Evolutionary conservation across 176 grass and related monocot genomes (phyloP).

Genomic region (Carex kokanica): DNA sequence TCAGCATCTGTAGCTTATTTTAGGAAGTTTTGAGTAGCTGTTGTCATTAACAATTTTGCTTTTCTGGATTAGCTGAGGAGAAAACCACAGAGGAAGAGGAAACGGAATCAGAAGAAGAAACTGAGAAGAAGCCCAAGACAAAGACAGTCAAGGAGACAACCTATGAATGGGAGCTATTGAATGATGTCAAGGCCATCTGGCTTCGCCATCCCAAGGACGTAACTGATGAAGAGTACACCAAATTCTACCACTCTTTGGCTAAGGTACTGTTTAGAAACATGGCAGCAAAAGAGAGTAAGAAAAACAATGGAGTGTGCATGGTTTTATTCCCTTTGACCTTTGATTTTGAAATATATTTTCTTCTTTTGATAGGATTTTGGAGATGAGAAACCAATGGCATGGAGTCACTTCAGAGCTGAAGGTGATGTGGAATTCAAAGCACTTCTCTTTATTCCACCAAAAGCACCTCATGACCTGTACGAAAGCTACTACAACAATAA

Average conservation of each 20-base stretch:
- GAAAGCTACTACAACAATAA: conserved; percentile 95
- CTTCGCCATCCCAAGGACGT: conserved; percentile 90
- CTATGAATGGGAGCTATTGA: conserved; percentile 82
- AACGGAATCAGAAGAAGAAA: conserved; percentile 61
- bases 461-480: conserved; percentile 89
- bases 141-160: conserved; percentile 89
- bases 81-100: conserved; percentile 56
- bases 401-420: conserved; percentile 93
- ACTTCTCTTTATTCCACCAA: conserved; percentile 85
- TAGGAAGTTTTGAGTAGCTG: background rate
- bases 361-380: conserved; percentile 62
- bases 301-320: background rate
- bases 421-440: conserved; percentile 98
- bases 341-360: background rate
- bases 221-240: conserved; percentile 88
- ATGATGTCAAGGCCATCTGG: conserved; percentile 98
- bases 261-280: conserved; percentile 44
- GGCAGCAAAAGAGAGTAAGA: background rate
- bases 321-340: background rate
- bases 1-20: conserved; percentile 6
- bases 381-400: conserved; percentile 80
- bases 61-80: conserved; percentile 46
- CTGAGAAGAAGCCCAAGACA: conserved; percentile 89
- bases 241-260: conserved; percentile 89
- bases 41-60: conserved; percentile 1